These are phyloP conservation scores for Apiotrichum siamense DNA, from an alignment of 1,284 basidiomycete species.

Conservation along the genomic window DNA sequence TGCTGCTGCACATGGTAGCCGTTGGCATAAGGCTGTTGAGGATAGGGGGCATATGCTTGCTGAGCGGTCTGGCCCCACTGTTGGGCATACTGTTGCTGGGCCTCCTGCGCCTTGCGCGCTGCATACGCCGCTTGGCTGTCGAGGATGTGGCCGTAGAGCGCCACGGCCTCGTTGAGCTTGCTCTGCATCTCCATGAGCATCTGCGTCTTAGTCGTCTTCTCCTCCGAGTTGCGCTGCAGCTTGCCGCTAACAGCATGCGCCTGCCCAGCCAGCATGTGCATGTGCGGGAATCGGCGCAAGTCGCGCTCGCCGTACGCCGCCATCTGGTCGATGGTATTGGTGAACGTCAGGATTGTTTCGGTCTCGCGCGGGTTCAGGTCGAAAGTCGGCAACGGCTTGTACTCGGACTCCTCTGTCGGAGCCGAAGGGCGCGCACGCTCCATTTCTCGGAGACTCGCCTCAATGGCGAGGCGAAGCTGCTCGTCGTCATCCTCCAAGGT, in stretches of 20 bases:
- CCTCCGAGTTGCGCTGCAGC: constrained; percentile 75
- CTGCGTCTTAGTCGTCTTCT: constrained; percentile 79
- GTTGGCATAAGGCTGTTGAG: constrained; percentile 25
- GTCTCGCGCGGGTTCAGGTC: constrained; percentile 72
- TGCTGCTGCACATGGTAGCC: constrained; percentile 21
- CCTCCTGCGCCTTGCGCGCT: constrained; percentile 40
- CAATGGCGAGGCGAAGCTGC: constrained; percentile 88
- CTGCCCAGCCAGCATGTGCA: constrained; percentile 75
- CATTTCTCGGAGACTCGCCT: constrained; percentile 83
- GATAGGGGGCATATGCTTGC: constrained; percentile 9
- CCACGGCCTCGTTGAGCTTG: constrained; percentile 84
- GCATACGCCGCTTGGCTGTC: constrained; percentile 61
- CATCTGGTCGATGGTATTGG: constrained; percentile 78
- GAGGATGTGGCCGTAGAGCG: constrained; percentile 78
- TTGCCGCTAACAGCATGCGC: constrained; percentile 76
- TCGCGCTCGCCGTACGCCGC: constrained; percentile 70
- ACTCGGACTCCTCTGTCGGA: constrained; percentile 57
- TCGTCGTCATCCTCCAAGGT: constrained; percentile 80
- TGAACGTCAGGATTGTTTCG: constrained; percentile 80
- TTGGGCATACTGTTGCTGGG: constrained; percentile 34
- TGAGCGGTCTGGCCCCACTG: constrained; percentile 9
- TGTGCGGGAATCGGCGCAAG: constrained; percentile 70
- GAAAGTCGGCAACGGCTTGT: constrained; percentile 57
- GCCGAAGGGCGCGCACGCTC: constrained; percentile 72
- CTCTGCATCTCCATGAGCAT: constrained; percentile 86